Evolutionary conservation across 2,329 filamentous ascomycete genomes (phyloP).

Genomic region (Nemania sp.): DNA sequence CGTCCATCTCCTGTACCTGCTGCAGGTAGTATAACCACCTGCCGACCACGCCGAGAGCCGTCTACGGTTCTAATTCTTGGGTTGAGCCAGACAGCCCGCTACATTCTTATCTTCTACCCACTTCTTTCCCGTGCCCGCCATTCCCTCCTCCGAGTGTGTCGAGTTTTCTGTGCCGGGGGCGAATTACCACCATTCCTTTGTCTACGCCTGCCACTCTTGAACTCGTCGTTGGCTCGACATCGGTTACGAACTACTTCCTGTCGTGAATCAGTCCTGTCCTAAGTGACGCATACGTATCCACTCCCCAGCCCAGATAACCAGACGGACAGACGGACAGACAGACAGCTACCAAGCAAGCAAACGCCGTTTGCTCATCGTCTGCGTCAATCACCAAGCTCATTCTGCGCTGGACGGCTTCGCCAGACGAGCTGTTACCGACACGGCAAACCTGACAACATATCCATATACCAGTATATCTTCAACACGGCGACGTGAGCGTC

Average conservation of each 20-base stretch:
- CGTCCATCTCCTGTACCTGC: neutral
- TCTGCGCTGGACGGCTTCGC: conserved; percentile 8
- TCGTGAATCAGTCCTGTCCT: conserved; percentile 5
- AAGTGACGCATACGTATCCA: neutral
- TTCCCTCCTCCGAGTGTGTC: conserved; percentile 29
- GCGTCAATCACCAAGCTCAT: neutral
- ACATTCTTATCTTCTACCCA: conserved; percentile 27
- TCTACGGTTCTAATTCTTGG: conserved; percentile 7
- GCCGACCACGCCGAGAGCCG: conserved; percentile 21
- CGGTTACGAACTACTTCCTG: neutral
- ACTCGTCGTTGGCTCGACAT: conserved; percentile 2
- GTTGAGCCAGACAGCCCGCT: conserved; percentile 32
- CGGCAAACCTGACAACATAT: conserved; percentile 15
- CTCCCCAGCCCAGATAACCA: neutral
- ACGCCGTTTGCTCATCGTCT: neutral
- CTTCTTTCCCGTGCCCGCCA: conserved; percentile 12
- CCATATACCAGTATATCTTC: neutral
- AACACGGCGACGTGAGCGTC: conserved; percentile 29
- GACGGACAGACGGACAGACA: too few species aligned
- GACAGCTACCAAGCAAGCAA: neutral
- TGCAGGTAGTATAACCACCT: conserved; percentile 20
- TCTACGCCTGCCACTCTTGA: conserved; percentile 3
- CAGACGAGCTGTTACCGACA: conserved; percentile 12
- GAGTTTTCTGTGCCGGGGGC: conserved; percentile 22
- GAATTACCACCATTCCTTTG: conserved; percentile 22